A percentile compares a stretch with the other conserved stretches of the same genome.
Evolutionary conservation across 2,329 filamentous ascomycete species (phyloP).

Genomic region (Paecilomyces formosus): DNA sequence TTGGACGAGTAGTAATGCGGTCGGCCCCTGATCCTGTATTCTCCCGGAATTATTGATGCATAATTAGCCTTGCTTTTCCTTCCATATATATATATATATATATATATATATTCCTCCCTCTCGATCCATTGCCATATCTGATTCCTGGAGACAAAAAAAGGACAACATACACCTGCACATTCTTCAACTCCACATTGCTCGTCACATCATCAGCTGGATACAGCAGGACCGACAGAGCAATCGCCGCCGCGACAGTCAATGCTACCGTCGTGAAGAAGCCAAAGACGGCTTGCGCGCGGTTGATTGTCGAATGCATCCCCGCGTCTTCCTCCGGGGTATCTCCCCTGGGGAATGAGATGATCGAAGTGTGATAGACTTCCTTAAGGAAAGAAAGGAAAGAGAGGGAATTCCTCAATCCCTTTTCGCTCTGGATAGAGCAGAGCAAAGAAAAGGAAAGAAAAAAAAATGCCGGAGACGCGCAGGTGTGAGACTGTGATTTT

Average conservation of each 20-base stretch:
- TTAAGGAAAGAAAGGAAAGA: not conserved
- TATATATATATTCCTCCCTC: too few relatives aligned
- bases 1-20: constrained; percentile 94
- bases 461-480: not conserved
- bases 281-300: constrained; percentile 84
- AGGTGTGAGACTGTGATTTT: not conserved
- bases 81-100: not conserved
- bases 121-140: too few relatives aligned
- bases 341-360: too few relatives aligned
- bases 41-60: not conserved
- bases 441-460: not conserved
- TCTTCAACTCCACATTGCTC: constrained; percentile 41
- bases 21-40: constrained; percentile 67
- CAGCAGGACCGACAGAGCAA: constrained; percentile 69
- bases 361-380: too few relatives aligned
- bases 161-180: constrained; percentile 73
- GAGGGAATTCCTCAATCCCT: not conserved
- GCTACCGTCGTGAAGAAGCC: constrained; percentile 96
- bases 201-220: constrained; percentile 50
- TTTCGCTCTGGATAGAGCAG: not conserved
- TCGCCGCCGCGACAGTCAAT: constrained; percentile 69
- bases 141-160: not conserved
- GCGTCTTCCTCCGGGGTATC: not conserved
- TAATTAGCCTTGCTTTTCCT: not conserved
- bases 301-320: constrained; percentile 83